These are phyloP conservation scores for Tetrapyrgos nigripes DNA, from an alignment of 1,284 basidiomycete species.

Conservation along the genomic window DNA sequence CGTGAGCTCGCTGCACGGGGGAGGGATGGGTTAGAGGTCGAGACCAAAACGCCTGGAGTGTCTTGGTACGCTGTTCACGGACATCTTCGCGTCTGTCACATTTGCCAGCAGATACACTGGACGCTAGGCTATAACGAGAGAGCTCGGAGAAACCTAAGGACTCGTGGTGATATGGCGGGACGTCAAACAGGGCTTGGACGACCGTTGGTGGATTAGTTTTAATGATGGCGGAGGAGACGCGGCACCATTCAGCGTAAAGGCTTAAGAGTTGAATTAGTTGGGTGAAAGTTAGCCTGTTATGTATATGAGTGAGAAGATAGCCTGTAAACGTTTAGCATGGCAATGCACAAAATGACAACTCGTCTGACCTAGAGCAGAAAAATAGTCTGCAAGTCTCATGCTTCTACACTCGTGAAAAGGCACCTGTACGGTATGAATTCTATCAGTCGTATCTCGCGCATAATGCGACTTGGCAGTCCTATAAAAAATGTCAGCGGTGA, in stretches of 20 bases:
- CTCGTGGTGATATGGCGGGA: neutral
- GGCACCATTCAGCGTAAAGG: constrained; percentile 22
- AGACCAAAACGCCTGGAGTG: constrained; percentile 15
- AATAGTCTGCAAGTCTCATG: constrained; percentile 18
- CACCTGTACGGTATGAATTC: constrained; percentile 9
- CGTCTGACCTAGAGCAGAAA: constrained; percentile 22
- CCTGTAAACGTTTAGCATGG: no score
- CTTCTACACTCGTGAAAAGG: constrained; percentile 16
- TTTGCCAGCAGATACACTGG: constrained; percentile 23
- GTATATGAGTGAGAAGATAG: constrained; percentile 17
- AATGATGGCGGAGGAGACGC: constrained; percentile 15
- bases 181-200: constrained; percentile 20
- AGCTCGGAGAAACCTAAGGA: neutral
- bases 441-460: neutral
- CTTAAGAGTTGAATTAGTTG: constrained; percentile 13
- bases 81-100: constrained; percentile 19
- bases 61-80: constrained; percentile 13
- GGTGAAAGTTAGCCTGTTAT: constrained; percentile 3
- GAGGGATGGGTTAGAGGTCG: constrained; percentile 15
- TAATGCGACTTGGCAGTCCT: constrained; percentile 8
- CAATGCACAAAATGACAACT: no score
- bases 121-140: constrained; percentile 19
- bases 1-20: constrained; percentile 22
- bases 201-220: constrained; percentile 25
- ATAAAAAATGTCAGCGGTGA: neutral